phyloP scores from a whole-genome alignment of 148 eudicot genomes.

The Nyssa sinensis region DNA sequence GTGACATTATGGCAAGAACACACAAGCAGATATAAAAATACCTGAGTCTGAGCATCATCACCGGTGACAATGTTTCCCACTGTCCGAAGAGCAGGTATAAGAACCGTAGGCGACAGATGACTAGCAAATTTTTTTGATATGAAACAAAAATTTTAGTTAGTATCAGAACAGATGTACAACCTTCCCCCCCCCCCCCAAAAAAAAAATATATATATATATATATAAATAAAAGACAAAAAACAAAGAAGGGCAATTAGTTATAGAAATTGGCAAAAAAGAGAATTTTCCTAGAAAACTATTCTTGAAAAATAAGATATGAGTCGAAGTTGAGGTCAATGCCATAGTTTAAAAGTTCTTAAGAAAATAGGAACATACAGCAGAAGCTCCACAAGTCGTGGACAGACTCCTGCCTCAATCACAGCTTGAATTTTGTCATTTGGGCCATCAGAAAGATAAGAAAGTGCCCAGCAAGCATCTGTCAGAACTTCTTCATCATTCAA shows the following conservation, averaged over 20 bases:
- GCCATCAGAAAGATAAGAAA: conserved; percentile 93
- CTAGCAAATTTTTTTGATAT: conserved; percentile 10
- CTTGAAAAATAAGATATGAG: neutral
- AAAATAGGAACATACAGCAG: conserved; percentile 51
- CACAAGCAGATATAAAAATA: neutral
- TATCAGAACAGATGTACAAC: conserved; percentile 1
- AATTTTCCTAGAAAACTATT: neutral
- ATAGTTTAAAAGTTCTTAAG: neutral
- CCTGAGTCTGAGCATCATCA: conserved; percentile 53
- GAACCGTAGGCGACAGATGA: conserved; percentile 47
- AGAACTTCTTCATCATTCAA: conserved; percentile 85
- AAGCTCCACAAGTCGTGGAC: conserved; percentile 81
- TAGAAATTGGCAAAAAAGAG: neutral
- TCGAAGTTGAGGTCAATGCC: neutral
- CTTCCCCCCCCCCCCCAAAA: neutral
- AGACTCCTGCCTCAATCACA: conserved; percentile 88
- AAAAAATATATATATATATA: neutral
- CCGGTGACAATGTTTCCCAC: conserved; percentile 55
- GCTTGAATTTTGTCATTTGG: conserved; percentile 96
- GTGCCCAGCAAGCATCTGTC: conserved; percentile 97
- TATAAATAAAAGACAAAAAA: too few species aligned
- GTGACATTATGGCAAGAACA: neutral
- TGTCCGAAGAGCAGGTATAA: conserved; percentile 50
- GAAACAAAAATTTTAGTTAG: conserved; percentile 13
- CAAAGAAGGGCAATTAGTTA: neutral